Evolutionary conservation across 805 yeast genomes (phyloP).

Genomic region (Metschnikowia continentalis): DNA sequence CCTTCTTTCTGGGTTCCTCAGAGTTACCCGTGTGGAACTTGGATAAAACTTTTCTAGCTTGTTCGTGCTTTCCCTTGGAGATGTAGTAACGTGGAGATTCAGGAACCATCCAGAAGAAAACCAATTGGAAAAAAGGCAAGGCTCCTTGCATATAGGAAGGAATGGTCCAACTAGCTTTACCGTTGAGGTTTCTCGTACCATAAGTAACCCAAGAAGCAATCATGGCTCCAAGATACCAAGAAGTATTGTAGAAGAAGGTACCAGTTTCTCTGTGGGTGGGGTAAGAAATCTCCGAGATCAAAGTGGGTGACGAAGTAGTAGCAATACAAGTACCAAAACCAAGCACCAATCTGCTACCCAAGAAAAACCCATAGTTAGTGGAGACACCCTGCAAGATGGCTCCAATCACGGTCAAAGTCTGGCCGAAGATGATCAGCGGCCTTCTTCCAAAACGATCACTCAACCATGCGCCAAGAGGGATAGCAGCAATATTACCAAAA

Average conservation of each 20-base stretch:
- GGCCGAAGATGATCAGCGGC: constrained; percentile 26
- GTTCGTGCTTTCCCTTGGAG: constrained; percentile 36
- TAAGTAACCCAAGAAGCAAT: constrained; percentile 50
- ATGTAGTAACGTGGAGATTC: constrained; percentile 48
- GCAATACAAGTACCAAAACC: constrained; percentile 46
- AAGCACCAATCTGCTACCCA: constrained; percentile 43
- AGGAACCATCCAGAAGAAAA: constrained; percentile 29
- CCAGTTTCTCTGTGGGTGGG: constrained; percentile 36
- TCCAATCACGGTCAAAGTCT: constrained; percentile 26
- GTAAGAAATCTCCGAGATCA: constrained; percentile 48
- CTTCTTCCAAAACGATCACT: constrained; percentile 43
- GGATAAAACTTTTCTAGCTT: constrained; percentile 40
- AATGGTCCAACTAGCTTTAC: constrained; percentile 46
- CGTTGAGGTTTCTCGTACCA: constrained; percentile 34
- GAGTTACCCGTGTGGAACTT: constrained; percentile 40
- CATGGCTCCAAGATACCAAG: constrained; percentile 53
- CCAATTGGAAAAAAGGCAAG: constrained; percentile 41
- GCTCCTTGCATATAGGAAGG: constrained; percentile 51
- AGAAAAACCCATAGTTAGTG: constrained; percentile 32
- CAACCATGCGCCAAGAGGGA: constrained; percentile 14
- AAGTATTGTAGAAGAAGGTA: constrained; percentile 44
- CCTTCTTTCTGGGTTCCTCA: constrained; percentile 19
- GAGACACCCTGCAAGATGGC: constrained; percentile 36
- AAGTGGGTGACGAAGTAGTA: constrained; percentile 43
- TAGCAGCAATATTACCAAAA: constrained; percentile 38